These are phyloP conservation scores for Flaveria bidentis DNA, from an alignment of 129 eudicot genomes.

Conservation along the genomic window DNA sequence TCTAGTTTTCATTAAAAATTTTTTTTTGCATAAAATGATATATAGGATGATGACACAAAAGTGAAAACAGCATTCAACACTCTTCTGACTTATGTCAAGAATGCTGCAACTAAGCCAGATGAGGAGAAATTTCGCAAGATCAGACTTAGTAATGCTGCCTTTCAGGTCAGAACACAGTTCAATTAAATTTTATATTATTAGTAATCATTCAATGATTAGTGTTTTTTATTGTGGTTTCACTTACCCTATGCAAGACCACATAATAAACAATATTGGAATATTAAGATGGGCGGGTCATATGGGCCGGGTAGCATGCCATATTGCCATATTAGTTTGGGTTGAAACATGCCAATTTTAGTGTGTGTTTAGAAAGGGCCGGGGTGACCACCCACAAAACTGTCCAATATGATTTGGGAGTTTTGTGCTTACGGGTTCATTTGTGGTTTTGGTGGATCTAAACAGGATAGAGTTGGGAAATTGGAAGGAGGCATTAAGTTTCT, in stretches of 20 bases:
- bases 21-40: not conserved
- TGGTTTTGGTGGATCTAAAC: slow-evolving; percentile 19
- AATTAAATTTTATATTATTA: not conserved
- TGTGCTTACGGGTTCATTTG: not conserved
- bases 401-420: not conserved
- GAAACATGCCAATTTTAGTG: not conserved
- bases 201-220: not conserved
- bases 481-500: slow-evolving; percentile 81
- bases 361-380: not conserved
- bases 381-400: not conserved
- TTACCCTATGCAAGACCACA: not conserved
- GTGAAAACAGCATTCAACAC: slow-evolving; percentile 90
- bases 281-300: not conserved
- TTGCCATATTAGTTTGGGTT: not conserved
- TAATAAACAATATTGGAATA: not conserved
- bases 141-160: slow-evolving; percentile 72
- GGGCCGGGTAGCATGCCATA: not conserved
- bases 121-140: slow-evolving; percentile 91
- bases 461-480: slow-evolving; percentile 85
- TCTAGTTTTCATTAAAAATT: not conserved
- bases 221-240: not conserved
- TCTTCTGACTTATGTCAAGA: slow-evolving; percentile 65
- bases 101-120: slow-evolving; percentile 82
- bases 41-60: slow-evolving; percentile 79
- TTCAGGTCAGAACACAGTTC: slow-evolving; percentile 63